phyloP scores from a whole-genome alignment of 257 asterid species.

The Asclepias syriaca region DNA sequence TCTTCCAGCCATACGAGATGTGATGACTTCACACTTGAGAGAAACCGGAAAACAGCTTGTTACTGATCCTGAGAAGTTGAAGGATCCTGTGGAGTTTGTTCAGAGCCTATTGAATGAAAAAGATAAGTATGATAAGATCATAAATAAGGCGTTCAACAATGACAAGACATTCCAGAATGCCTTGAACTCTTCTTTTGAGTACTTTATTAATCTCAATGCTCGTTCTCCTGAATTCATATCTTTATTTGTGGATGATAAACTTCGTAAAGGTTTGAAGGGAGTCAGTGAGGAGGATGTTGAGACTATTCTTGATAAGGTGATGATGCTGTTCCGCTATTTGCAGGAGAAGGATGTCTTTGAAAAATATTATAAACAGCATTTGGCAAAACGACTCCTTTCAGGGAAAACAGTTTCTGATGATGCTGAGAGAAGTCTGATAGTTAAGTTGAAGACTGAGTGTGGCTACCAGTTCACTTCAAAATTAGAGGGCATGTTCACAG shows the following conservation, averaged over 20 bases:
- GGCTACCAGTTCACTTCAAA: constrained; percentile 88
- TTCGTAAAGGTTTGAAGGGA: constrained; percentile 79
- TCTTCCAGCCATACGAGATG: constrained; percentile 61
- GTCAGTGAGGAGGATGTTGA: constrained; percentile 85
- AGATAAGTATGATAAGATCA: constrained; percentile 74
- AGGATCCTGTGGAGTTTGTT: constrained; percentile 83
- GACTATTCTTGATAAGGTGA: constrained; percentile 75
- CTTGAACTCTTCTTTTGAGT: constrained; percentile 79
- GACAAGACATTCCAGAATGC: constrained; percentile 91
- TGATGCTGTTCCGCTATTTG: constrained; percentile 86
- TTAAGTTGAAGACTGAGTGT: constrained; percentile 83
- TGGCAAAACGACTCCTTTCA: constrained; percentile 80
- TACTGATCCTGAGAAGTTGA: constrained; percentile 84
- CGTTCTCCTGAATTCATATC: constrained; percentile 93
- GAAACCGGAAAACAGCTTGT: constrained; percentile 85
- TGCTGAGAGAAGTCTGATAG: constrained; percentile 81
- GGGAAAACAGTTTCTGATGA: constrained; percentile 87
- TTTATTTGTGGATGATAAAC: constrained; percentile 75
- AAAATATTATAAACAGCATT: constrained; percentile 87
- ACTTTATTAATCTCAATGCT: constrained; percentile 73
- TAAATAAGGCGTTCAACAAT: constrained; percentile 53
- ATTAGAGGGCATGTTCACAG: constrained; percentile 89
- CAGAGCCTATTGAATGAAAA: constrained; percentile 67
- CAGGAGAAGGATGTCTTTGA: constrained; percentile 93
- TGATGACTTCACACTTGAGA: constrained; percentile 76